phyloP scores from a whole-genome alignment of 2,329 filamentous ascomycete species.

The Fusarium dimerum region DNA sequence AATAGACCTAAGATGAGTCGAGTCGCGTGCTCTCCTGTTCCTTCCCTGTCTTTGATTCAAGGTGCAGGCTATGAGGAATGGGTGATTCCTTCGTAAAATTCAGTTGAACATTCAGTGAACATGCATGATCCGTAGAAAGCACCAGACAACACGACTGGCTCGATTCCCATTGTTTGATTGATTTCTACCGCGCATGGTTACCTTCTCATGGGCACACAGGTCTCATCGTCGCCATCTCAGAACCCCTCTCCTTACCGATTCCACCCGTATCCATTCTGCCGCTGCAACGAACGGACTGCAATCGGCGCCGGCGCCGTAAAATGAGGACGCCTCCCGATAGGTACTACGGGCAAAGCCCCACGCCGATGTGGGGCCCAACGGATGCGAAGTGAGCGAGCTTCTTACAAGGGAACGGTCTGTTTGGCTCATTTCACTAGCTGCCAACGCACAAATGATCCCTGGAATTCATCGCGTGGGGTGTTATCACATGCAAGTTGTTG shows the following conservation, averaged over 20 bases:
- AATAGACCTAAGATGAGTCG: background rate
- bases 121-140: background rate
- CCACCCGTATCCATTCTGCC: slow-evolving; percentile 19
- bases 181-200: too few species aligned
- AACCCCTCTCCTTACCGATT: slow-evolving; percentile 12
- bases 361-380: slow-evolving; percentile 24
- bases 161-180: too few species aligned
- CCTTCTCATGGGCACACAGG: too few species aligned
- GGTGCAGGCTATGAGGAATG: background rate
- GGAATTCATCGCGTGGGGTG: slow-evolving; percentile 8
- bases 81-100: background rate
- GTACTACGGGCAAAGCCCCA: slow-evolving; percentile 21
- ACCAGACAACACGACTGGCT: background rate
- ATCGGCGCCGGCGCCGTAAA: slow-evolving; percentile 23
- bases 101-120: background rate
- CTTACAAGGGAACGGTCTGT: slow-evolving; percentile 10
- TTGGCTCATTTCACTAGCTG: slow-evolving; percentile 11
- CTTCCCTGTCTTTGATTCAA: background rate
- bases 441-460: slow-evolving; percentile 10
- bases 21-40: slow-evolving; percentile 20
- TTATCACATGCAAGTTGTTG: background rate
- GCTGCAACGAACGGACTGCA: slow-evolving; percentile 20
- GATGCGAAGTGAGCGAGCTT: slow-evolving; percentile 16
- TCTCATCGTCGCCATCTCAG: background rate
- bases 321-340: slow-evolving; percentile 29